A percentile compares a stretch with the other conserved stretches of the same genome.
phyloP scores from a whole-genome alignment of 176 grass and related monocot species.

The Oryza meyeriana region DNA sequence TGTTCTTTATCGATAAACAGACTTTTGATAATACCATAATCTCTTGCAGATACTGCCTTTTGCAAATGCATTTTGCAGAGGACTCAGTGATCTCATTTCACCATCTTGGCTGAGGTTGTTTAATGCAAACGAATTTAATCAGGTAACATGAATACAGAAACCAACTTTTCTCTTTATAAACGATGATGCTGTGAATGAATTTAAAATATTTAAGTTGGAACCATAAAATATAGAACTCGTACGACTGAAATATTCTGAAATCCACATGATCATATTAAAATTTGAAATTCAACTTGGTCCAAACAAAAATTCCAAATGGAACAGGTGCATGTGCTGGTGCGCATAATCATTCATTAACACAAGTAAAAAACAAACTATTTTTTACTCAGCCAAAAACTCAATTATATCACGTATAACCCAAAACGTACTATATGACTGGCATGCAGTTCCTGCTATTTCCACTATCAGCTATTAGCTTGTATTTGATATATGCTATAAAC shows the following conservation, averaged over 20 bases:
- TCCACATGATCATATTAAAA: neutral
- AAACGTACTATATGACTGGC: neutral
- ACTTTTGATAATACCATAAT: constrained; percentile 1
- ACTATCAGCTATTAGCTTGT: neutral
- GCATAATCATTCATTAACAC: neutral
- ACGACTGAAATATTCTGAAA: neutral
- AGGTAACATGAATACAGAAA: constrained; percentile 52
- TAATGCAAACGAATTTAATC: constrained; percentile 99
- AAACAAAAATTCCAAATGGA: neutral
- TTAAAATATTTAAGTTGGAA: neutral
- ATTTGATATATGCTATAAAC: neutral
- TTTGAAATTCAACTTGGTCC: neutral
- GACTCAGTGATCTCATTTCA: constrained; percentile 81
- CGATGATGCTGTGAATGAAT: neutral
- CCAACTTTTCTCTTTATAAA: neutral
- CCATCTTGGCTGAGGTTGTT: constrained; percentile 94
- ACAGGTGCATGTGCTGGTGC: neutral
- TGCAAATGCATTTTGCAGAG: constrained; percentile 97
- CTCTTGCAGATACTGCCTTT: constrained; percentile 85
- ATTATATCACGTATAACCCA: neutral
- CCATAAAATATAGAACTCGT: neutral
- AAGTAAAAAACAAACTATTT: neutral
- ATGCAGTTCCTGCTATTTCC: neutral
- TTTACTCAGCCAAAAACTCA: neutral
- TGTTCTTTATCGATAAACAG: constrained; percentile 4